A percentile compares a stretch with the other conserved stretches of the same genome.
These are phyloP conservation scores for Phytophthora melonis DNA, from an alignment of 352 stramenopile genomes.

Conservation along the genomic window DNA sequence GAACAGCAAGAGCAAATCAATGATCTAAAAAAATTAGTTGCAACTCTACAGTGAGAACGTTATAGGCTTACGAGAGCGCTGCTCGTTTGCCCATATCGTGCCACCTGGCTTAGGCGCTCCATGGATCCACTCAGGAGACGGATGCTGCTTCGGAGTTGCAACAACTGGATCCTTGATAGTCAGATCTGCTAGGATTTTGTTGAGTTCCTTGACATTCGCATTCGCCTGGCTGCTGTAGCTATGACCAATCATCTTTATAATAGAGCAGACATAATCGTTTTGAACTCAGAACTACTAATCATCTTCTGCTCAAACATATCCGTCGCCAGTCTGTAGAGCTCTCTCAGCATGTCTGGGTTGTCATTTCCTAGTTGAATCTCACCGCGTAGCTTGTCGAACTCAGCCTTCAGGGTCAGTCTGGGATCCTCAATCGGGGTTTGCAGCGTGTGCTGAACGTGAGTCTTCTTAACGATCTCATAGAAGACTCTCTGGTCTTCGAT, in stretches of 20 bases:
- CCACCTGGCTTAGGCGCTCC: neutral
- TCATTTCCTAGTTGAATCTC: neutral
- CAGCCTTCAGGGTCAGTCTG: neutral
- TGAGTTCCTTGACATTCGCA: neutral
- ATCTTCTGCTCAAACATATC: neutral
- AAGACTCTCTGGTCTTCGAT: too few relatives aligned
- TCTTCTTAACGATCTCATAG: neutral
- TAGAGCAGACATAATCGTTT: neutral
- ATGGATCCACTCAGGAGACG: neutral
- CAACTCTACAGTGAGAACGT: neutral
- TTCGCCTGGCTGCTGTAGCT: neutral
- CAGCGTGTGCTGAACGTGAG: neutral
- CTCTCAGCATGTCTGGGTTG: too few relatives aligned
- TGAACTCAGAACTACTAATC: neutral
- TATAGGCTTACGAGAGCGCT: neutral
- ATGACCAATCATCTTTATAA: neutral
- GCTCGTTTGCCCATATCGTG: neutral
- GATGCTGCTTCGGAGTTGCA: neutral
- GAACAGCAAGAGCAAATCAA: neutral
- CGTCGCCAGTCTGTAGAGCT: neutral
- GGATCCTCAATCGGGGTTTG: neutral
- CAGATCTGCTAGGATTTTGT: neutral
- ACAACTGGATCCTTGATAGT: neutral
- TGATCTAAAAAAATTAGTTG: neutral
- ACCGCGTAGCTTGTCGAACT: neutral